Conservation (phyloP, 805 yeast species). For the Pichia thaimueangensis region DNA sequence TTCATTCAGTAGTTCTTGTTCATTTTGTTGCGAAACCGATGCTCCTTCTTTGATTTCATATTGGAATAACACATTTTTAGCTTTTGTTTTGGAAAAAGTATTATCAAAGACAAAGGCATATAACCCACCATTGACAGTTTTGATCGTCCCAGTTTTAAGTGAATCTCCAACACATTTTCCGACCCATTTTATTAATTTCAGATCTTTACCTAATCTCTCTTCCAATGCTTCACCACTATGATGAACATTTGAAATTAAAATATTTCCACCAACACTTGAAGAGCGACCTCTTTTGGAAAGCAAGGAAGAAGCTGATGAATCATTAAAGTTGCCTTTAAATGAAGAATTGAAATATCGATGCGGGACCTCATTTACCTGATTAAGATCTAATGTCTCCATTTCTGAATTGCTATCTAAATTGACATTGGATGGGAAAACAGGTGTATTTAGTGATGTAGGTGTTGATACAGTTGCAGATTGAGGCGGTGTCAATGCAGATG, state of each 20-base stretch:
- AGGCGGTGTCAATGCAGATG: too few species aligned
- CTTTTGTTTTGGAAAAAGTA: slow-evolving; percentile 77
- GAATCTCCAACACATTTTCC: slow-evolving; percentile 58
- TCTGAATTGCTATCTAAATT: background rate
- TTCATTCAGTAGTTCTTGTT: too few species aligned
- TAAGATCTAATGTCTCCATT: slow-evolving; percentile 20
- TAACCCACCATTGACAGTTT: slow-evolving; percentile 58
- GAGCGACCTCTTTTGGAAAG: background rate
- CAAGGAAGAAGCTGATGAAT: background rate
- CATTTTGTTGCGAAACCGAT: too few species aligned
- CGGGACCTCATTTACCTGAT: slow-evolving; percentile 28
- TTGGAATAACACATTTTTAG: slow-evolving; percentile 73
- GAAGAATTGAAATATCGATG: slow-evolving; percentile 22
- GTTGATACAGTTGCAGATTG: slow-evolving; percentile 5
- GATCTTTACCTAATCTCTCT: slow-evolving; percentile 50
- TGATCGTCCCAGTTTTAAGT: slow-evolving; percentile 53
- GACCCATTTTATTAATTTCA: slow-evolving; percentile 45
- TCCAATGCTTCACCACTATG: slow-evolving; percentile 30
- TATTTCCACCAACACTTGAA: background rate
- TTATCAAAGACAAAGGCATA: slow-evolving; percentile 90
- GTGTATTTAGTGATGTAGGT: slow-evolving; percentile 11
- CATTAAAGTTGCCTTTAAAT: background rate
- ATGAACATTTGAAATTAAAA: background rate
- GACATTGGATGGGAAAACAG: slow-evolving; percentile 9
- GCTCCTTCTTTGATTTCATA: slow-evolving; percentile 20